Conservation (phyloP, 2,329 filamentous ascomycete genomes). For the Pestalotiopsis fici region DNA sequence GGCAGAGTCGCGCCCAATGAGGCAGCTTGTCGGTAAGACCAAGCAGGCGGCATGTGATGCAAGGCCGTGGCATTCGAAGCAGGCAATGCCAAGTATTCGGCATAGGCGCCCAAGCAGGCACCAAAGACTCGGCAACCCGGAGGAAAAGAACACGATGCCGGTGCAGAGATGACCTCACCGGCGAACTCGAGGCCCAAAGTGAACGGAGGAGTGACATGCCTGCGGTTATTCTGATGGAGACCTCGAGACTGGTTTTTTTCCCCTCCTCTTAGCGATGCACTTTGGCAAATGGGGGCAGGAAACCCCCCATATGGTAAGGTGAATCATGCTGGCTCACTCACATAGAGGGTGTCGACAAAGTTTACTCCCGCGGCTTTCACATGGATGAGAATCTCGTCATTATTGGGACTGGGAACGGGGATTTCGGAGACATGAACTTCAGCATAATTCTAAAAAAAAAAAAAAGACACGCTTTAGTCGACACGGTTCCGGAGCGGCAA, state of each 20-base stretch:
- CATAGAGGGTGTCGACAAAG: slow-evolving; percentile 62
- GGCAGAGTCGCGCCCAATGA: slow-evolving; percentile 54
- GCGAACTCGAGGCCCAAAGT: slow-evolving; percentile 62
- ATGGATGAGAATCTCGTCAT: slow-evolving; percentile 41
- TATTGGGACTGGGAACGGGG: slow-evolving; percentile 31
- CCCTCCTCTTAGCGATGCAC: too few species aligned
- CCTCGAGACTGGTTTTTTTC: slow-evolving; percentile 43
- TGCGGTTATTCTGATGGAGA: slow-evolving; percentile 61
- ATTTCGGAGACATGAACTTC: slow-evolving; percentile 31
- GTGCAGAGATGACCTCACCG: slow-evolving; percentile 47
- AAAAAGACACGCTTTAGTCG: neutral
- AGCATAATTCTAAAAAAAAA: slow-evolving; percentile 17
- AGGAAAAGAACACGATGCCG: slow-evolving; percentile 33
- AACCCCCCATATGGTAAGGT: neutral
- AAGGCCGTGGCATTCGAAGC: slow-evolving; percentile 26
- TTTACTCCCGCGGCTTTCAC: slow-evolving; percentile 59
- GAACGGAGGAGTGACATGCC: slow-evolving; percentile 58
- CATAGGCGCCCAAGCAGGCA: slow-evolving; percentile 50
- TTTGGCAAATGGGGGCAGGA: too few species aligned
- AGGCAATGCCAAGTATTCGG: slow-evolving; percentile 47
- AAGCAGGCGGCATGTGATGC: slow-evolving; percentile 42
- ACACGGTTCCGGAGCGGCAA: neutral
- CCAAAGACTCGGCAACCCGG: slow-evolving; percentile 58
- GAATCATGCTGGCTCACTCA: slow-evolving; percentile 16
- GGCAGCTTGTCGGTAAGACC: slow-evolving; percentile 50